Base-by-base conservation (phyloP, 2,329 filamentous ascomycete species). In the Amphichorda felina region DNA sequence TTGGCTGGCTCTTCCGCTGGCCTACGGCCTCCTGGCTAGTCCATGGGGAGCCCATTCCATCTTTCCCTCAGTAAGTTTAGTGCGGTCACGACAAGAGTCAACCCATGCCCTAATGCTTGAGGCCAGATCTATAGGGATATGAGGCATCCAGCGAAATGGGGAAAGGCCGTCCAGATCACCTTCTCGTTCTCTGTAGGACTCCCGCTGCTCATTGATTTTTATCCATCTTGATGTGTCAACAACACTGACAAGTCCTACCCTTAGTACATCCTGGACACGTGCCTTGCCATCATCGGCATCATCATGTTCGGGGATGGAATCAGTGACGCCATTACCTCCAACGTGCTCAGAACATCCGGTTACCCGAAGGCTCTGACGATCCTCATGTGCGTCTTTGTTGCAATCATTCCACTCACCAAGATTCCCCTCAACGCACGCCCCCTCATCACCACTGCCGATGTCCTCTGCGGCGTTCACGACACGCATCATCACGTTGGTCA, bases 291-390 rank as follows among this genome's bases (percentile, higher is more conserved):
- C 30, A 74, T 83, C 9, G 89, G 91, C 27, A 72, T 91, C 39
- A 69, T 95, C 43, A 96, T 98, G 89, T 98, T 95, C 55, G 89
- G 89, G 41, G 83, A 94, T 45, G 70, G 64, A n/a, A 84, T 94
- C 36, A 72, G 71, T 38, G 88, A 94, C 43, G 86, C 93, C 55
- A 79, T 96, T 53, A 95, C 91, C 0, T 81, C 82, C 49, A 96
- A 94, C 59, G 80, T 98, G 40, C 73, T 96, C 44, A 66, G 71
- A 35, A 81, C 76, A 1, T 58, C 69, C 5, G 80, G 79, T 36
- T 95, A 94, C 52, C 85, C 89, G 1, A 62, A 72, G 10, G 68
- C 64, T 2, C 58, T 94, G 28, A 85, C 78, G n/a, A 60, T 89
- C 32, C 65, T 89, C 45, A 82, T 95, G 55, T 86, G 86, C 43